Evolutionary conservation across 192 early-diverging fungal genomes (phyloP).

Genomic region (Backusella morwellensis): DNA sequence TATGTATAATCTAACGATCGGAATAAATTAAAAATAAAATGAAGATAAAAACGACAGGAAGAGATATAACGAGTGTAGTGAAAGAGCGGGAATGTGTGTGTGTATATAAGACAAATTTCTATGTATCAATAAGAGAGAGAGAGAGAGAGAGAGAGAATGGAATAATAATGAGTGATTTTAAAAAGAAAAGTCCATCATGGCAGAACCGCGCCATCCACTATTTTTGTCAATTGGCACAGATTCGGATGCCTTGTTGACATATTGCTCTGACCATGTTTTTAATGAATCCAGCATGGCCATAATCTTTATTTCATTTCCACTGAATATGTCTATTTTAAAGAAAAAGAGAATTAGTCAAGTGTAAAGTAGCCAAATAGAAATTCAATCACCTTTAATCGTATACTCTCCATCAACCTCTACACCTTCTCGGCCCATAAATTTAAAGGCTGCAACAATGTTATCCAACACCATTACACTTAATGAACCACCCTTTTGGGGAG

Average conservation of each 20-base stretch:
- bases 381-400: conserved; percentile 47
- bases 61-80: neutral
- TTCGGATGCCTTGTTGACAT: neutral
- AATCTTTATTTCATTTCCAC: conserved; percentile 34
- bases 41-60: neutral
- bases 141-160: neutral
- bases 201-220: conserved; percentile 7
- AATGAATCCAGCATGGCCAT: conserved; percentile 30
- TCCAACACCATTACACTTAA: conserved; percentile 50
- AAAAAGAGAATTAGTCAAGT: neutral
- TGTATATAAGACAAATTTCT: neutral
- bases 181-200: neutral
- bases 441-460: conserved; percentile 51
- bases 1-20: neutral
- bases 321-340: conserved; percentile 26
- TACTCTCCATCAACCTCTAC: conserved; percentile 49
- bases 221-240: conserved; percentile 1
- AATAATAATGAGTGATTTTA: neutral
- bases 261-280: conserved; percentile 28
- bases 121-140: neutral
- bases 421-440: conserved; percentile 56
- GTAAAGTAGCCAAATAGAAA: neutral
- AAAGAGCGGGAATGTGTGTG: neutral
- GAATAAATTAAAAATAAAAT: neutral
- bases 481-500: conserved; percentile 42